These are phyloP conservation scores for Cantharellus cinnabarinus DNA, from an alignment of 768 basidiomycete genomes.

Conservation along the genomic window DNA sequence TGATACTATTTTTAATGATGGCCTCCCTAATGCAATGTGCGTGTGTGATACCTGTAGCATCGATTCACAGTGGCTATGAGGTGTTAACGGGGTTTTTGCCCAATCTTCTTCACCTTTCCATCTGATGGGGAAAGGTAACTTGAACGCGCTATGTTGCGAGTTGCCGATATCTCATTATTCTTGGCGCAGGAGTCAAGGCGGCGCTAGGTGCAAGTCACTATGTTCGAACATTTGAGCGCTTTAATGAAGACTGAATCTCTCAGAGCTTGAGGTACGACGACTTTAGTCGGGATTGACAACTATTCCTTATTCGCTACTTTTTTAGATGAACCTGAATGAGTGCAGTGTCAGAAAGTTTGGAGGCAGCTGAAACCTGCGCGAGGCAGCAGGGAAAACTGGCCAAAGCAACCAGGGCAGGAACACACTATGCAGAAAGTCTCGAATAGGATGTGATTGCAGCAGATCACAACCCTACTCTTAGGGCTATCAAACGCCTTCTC, in stretches of 20 bases:
- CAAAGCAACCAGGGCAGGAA: constrained; percentile 14
- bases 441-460: constrained; percentile 65
- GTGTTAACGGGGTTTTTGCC: constrained; percentile 15
- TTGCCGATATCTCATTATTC: too few relatives aligned
- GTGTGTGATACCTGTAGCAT: background rate
- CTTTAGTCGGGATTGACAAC: too few relatives aligned
- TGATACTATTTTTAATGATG: constrained; percentile 49
- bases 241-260: too few relatives aligned
- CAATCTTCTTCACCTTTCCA: constrained; percentile 36
- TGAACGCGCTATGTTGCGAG: too few relatives aligned
- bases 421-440: constrained; percentile 33
- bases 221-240: too few relatives aligned
- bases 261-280: too few relatives aligned
- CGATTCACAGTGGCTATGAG: constrained; percentile 19
- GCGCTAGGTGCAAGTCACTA: constrained; percentile 28
- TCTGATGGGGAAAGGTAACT: constrained; percentile 26
- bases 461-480: constrained; percentile 43
- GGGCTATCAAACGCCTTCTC: constrained; percentile 52
- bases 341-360: constrained; percentile 39
- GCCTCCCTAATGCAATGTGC: constrained; percentile 24
- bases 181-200: constrained; percentile 37
- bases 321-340: constrained; percentile 36
- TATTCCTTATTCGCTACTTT: too few relatives aligned
- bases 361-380: constrained; percentile 38
- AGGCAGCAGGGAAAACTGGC: constrained; percentile 28